These are phyloP conservation scores for Apiospora koreana DNA, from an alignment of 2,329 filamentous ascomycete species.

Conservation along the genomic window DNA sequence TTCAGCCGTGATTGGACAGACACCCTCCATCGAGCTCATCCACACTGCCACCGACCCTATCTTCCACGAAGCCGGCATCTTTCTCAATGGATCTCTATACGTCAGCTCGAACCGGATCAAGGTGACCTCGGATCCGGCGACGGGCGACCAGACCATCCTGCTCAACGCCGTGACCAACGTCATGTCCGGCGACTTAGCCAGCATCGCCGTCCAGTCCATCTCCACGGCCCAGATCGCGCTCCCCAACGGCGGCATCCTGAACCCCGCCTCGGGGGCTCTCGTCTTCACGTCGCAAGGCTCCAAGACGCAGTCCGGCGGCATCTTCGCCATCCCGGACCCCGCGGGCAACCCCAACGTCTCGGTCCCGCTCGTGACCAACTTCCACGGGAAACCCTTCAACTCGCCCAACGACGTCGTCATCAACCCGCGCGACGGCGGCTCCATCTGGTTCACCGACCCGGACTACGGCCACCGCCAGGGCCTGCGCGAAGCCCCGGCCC, in stretches of 20 bases:
- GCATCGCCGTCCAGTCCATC: constrained; percentile 12
- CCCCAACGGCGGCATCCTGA: constrained; percentile 15
- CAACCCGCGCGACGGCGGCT: not conserved
- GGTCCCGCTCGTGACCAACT: constrained; percentile 1
- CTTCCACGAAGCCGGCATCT: constrained; percentile 18
- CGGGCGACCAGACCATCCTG: constrained; percentile 17
- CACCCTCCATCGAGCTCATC: constrained; percentile 18
- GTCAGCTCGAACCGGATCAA: constrained; percentile 20
- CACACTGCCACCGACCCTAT: constrained; percentile 17
- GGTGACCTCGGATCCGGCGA: constrained; percentile 15
- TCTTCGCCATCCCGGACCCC: constrained; percentile 18
- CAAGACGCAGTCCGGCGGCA: constrained; percentile 14
- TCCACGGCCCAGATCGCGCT: constrained; percentile 11
- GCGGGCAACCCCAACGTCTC: constrained; percentile 13
- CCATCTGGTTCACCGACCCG: constrained; percentile 13
- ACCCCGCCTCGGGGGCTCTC: not conserved
- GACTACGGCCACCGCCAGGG: constrained; percentile 5
- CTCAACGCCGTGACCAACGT: constrained; percentile 15
- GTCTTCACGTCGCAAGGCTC: constrained; percentile 18
- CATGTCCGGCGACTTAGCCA: constrained; percentile 4
- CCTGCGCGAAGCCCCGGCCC: not conserved
- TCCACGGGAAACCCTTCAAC: constrained; percentile 10
- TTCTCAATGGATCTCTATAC: constrained; percentile 14
- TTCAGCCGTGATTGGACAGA: constrained; percentile 12
- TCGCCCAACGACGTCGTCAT: constrained; percentile 11